Percentiles rank a stretch among this genome's conserved stretches.
phyloP scores from a whole-genome alignment of 2,329 filamentous ascomycete genomes.

The Colletotrichum liriopes region DNA sequence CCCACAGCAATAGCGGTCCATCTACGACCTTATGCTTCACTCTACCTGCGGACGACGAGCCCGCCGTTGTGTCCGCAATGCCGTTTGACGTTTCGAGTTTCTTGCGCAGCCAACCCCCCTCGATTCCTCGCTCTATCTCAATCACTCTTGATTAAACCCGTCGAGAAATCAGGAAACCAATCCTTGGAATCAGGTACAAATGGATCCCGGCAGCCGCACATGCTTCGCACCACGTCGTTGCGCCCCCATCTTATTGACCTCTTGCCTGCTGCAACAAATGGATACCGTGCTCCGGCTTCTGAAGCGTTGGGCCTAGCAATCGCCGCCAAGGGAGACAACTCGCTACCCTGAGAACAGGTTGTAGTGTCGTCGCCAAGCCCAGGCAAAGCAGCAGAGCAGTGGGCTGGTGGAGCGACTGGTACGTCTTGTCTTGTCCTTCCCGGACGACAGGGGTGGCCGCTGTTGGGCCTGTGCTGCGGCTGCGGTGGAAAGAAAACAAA shows the following conservation, averaged over 20 bases:
- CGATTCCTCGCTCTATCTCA: not conserved
- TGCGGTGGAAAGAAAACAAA: not conserved
- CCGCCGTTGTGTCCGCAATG: not conserved
- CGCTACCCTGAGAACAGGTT: slow-evolving; percentile 26
- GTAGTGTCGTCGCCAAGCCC: slow-evolving; percentile 31
- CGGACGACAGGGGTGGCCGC: slow-evolving; percentile 20
- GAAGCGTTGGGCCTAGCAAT: slow-evolving; percentile 4
- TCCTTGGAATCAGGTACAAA: slow-evolving; percentile 22
- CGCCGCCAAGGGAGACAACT: slow-evolving; percentile 29
- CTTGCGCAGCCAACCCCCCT: not conserved
- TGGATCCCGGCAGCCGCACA: slow-evolving; percentile 23
- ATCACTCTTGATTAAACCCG: not conserved
- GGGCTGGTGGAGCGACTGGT: slow-evolving; percentile 23
- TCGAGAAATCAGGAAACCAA: slow-evolving; percentile 7
- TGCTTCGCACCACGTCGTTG: slow-evolving; percentile 23
- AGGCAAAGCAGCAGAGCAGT: slow-evolving; percentile 21
- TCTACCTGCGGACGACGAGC: not conserved
- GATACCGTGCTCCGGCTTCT: slow-evolving; percentile 11
- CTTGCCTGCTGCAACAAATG: slow-evolving; percentile 1
- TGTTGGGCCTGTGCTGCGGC: slow-evolving; percentile 30
- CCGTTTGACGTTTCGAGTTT: slow-evolving; percentile 4
- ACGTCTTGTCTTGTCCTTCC: slow-evolving; percentile 16
- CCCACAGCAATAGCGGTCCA: not conserved
- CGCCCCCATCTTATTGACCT: slow-evolving; percentile 22
- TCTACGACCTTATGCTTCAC: slow-evolving; percentile 4